phyloP scores from a whole-genome alignment of 495 filamentous ascomycete genomes.

The Penicillium lividum region DNA sequence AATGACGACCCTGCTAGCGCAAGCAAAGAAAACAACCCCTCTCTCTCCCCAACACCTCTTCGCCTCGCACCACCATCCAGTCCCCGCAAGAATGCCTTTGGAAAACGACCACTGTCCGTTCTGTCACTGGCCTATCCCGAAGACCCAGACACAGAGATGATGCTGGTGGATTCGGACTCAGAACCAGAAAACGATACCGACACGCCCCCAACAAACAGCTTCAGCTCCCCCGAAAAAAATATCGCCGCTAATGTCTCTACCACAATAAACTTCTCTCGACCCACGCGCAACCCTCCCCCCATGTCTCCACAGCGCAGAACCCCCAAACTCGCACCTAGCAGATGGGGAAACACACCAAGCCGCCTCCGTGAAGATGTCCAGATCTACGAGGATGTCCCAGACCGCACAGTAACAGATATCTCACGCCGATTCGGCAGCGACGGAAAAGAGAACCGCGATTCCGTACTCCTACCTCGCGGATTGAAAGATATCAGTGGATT shows the following conservation, averaged over 20 bases:
- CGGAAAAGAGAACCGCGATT: conserved; percentile 38
- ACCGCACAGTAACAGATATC: conserved; percentile 15
- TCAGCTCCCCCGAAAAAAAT: conserved; percentile 41
- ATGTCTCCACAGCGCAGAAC: conserved; percentile 31
- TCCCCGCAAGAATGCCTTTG: conserved; percentile 37
- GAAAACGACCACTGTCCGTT: conserved; percentile 47
- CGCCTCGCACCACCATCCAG: conserved; percentile 26
- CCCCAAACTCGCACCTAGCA: conserved; percentile 33
- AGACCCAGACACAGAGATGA: conserved; percentile 26
- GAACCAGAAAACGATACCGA: conserved; percentile 16
- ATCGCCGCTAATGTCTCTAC: conserved; percentile 37
- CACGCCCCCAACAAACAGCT: not conserved
- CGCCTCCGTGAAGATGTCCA: conserved; percentile 34
- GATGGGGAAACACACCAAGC: conserved; percentile 27
- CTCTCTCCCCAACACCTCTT: conserved; percentile 42
- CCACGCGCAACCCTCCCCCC: not conserved
- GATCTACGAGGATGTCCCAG: conserved; percentile 44
- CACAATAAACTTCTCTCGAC: conserved; percentile 4
- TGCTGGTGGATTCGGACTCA: conserved; percentile 33
- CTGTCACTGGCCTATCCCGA: conserved; percentile 32
- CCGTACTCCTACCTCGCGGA: not conserved
- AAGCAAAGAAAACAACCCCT: conserved; percentile 55
- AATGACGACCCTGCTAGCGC: conserved; percentile 31
- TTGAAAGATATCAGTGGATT: conserved; percentile 17
- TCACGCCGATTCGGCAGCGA: conserved; percentile 28